Percentiles rank a stretch among this genome's conserved stretches.
phyloP scores from a whole-genome alignment of 1,284 basidiomycete species.

The Ceratobasidium sp. region DNA sequence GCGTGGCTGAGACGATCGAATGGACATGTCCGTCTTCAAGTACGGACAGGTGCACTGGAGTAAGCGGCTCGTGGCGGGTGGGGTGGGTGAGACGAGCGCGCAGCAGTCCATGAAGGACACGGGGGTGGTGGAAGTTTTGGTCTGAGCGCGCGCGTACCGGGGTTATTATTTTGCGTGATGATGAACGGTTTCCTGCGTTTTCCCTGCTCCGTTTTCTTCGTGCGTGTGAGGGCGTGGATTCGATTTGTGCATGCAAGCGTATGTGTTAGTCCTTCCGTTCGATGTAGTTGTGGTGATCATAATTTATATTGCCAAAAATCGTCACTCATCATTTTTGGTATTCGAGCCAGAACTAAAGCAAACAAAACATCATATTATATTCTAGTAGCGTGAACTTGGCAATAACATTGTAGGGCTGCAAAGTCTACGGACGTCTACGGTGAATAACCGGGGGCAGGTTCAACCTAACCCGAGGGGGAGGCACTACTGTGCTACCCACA shows the following conservation, averaged over 20 bases:
- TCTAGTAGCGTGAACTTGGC: no score
- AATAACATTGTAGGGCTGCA: no score
- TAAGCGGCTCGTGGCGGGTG: conserved; percentile 3
- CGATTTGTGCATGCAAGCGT: background rate
- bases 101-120: conserved; percentile 14
- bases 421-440: no score
- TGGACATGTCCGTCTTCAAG: conserved; percentile 8
- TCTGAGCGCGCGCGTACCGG: background rate
- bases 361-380: no score
- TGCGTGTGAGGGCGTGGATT: background rate
- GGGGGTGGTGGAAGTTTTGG: conserved; percentile 21
- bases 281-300: no score
- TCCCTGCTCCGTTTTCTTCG: background rate
- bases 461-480: no score
- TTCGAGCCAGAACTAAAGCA: no score
- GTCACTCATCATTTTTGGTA: no score
- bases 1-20: conserved; percentile 3
- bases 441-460: no score
- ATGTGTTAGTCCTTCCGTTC: no score
- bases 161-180: background rate
- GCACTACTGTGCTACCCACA: no score
- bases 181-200: background rate
- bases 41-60: conserved; percentile 4
- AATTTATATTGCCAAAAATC: no score
- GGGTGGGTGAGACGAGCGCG: background rate